Evolutionary conservation across 805 yeast genomes (phyloP).

Genomic region (Saccharomycopsis javanensis): DNA sequence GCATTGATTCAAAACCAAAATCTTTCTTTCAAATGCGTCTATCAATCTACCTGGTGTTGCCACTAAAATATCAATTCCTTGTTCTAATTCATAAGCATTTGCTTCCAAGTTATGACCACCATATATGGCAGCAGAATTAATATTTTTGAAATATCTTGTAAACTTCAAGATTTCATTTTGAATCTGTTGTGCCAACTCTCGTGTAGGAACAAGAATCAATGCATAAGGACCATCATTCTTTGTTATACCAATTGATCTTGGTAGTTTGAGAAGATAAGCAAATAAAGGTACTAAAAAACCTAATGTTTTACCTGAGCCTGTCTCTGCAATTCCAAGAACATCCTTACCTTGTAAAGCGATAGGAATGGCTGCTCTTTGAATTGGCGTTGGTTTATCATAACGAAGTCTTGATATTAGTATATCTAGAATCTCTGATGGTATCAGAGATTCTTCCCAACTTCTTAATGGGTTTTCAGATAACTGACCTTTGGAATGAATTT

Average conservation of each 20-base stretch:
- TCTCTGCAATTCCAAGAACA: conserved; percentile 84
- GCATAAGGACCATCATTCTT: conserved; percentile 63
- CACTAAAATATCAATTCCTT: conserved; percentile 69
- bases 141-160: conserved; percentile 27
- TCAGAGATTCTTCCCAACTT: conserved; percentile 56
- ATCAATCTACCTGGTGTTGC: conserved; percentile 92
- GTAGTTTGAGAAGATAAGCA: conserved; percentile 39
- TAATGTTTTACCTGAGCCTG: conserved; percentile 93
- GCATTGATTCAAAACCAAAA: conserved; percentile 50
- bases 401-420: conserved; percentile 32
- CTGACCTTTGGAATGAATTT: conserved; percentile 46
- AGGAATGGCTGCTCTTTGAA: conserved; percentile 85
- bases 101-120: conserved; percentile 87
- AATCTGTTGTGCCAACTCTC: conserved; percentile 89
- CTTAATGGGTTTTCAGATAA: conserved; percentile 48
- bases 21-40: conserved; percentile 66
- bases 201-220: conserved; percentile 78
- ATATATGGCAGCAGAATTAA: conserved; percentile 53
- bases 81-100: conserved; percentile 47
- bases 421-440: conserved; percentile 35
- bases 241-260: conserved; percentile 20
- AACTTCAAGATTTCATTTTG: conserved; percentile 54
- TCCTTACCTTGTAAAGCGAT: conserved; percentile 50
- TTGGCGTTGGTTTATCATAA: conserved; percentile 71
- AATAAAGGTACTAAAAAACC: conserved; percentile 71